Conservation (phyloP, 768 basidiomycete genomes). For the Termitomyces sp. region DNA sequence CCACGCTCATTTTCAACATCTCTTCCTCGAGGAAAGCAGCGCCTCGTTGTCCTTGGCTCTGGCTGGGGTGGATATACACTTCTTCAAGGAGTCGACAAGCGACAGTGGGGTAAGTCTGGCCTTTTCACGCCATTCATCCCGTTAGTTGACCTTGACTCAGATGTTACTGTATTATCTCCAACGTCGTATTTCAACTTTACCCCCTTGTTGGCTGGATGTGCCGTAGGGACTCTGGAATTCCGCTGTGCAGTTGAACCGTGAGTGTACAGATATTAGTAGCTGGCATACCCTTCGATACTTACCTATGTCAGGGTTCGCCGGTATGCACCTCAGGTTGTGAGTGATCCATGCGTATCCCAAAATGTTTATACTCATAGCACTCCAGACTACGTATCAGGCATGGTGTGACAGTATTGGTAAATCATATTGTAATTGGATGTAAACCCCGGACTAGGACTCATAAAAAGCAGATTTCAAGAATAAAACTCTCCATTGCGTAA, state of each 20-base stretch:
- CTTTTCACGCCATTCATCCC: not conserved
- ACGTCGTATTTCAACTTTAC: constrained; percentile 68
- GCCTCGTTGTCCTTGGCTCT: constrained; percentile 67
- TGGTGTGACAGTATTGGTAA: constrained; percentile 74
- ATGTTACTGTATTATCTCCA: constrained; percentile 65
- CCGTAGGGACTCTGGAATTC: constrained; percentile 84
- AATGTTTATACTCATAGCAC: not conserved
- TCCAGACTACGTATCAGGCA: constrained; percentile 61
- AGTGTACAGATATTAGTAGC: constrained; percentile 18
- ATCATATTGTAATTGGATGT: constrained; percentile 5
- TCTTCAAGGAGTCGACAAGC: constrained; percentile 63
- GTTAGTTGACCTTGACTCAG: constrained; percentile 26
- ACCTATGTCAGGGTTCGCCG: constrained; percentile 6
- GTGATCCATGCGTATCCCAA: not conserved
- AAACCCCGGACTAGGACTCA: not conserved
- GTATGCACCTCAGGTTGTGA: constrained; percentile 12
- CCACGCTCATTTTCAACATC: constrained; percentile 5
- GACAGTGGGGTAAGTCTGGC: constrained; percentile 55
- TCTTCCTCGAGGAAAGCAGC: constrained; percentile 26
- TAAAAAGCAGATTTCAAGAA: constrained; percentile 6
- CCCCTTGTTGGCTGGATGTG: constrained; percentile 63
- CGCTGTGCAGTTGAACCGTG: constrained; percentile 80
- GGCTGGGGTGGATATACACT: constrained; percentile 80
- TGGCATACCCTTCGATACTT: not conserved
- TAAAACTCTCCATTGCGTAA: constrained; percentile 8